Conservation (phyloP, 768 basidiomycete species). For the Phallus indusiatus region DNA sequence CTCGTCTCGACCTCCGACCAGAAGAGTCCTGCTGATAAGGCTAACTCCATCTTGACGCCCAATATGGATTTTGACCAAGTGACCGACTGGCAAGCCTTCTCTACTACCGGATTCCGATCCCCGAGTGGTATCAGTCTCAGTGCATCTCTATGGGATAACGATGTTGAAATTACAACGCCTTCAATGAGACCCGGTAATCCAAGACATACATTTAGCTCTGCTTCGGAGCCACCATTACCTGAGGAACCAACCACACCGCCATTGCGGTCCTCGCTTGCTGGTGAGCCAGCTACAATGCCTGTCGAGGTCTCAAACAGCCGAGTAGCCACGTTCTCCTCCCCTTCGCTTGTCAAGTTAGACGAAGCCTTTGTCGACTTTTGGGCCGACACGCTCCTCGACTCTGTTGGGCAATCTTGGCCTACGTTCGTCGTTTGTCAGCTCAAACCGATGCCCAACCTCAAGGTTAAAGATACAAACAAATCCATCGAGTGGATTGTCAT, state of each 20-base stretch:
- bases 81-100: conserved; percentile 63
- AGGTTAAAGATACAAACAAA: conserved; percentile 23
- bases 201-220: not conserved
- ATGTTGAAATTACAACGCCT: conserved; percentile 46
- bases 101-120: conserved; percentile 49
- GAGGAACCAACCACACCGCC: not conserved
- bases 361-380: conserved; percentile 82
- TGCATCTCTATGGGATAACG: conserved; percentile 47
- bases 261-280: not conserved
- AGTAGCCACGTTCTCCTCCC: not conserved
- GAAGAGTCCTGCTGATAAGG: not conserved
- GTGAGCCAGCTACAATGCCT: not conserved
- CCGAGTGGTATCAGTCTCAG: conserved; percentile 37
- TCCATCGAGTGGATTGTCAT: conserved; percentile 56
- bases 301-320: not conserved
- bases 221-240: not conserved
- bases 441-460: conserved; percentile 24
- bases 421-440: conserved; percentile 63
- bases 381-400: conserved; percentile 64
- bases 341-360: conserved; percentile 48
- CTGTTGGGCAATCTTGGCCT: conserved; percentile 57
- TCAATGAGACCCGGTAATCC: not conserved
- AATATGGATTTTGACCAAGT: conserved; percentile 17
- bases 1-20: not conserved
- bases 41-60: not conserved